phyloP scores from a whole-genome alignment of 2,329 filamentous ascomycete species.

The Fusarium sp. region DNA sequence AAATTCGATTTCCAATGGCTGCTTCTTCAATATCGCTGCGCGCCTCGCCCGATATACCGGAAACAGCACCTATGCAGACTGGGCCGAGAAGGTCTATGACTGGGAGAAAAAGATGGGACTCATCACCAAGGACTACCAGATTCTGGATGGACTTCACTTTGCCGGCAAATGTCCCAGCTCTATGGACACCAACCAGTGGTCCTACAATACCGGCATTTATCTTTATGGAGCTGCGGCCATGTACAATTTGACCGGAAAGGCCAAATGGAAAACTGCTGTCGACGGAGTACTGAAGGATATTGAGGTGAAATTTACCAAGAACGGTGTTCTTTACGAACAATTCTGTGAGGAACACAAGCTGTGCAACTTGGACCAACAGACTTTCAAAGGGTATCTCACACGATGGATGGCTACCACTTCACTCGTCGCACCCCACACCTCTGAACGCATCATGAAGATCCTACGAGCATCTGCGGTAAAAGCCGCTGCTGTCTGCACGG shows the following conservation, averaged over 20 bases:
- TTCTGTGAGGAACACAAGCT: slow-evolving; percentile 70
- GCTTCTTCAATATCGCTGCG: slow-evolving; percentile 76
- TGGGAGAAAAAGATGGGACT: slow-evolving; percentile 70
- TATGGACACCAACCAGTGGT: slow-evolving; percentile 72
- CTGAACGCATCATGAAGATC: slow-evolving; percentile 61
- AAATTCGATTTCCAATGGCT: slow-evolving; percentile 76
- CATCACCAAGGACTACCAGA: slow-evolving; percentile 64
- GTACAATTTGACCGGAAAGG: slow-evolving; percentile 67
- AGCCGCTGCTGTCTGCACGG: slow-evolving; percentile 65
- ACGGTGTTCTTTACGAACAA: slow-evolving; percentile 70
- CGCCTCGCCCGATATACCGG: slow-evolving; percentile 83
- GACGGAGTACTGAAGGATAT: slow-evolving; percentile 67
- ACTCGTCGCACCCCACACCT: slow-evolving; percentile 66
- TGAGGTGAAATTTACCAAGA: slow-evolving; percentile 64
- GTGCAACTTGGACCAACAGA: slow-evolving; percentile 78
- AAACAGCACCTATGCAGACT: slow-evolving; percentile 81
- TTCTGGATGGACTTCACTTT: slow-evolving; percentile 64
- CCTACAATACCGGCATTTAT: slow-evolving; percentile 76
- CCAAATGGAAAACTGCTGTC: slow-evolving; percentile 67
- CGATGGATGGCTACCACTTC: slow-evolving; percentile 72
- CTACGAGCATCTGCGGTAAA: slow-evolving; percentile 62
- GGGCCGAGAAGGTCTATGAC: slow-evolving; percentile 77
- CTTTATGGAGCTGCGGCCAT: slow-evolving; percentile 70
- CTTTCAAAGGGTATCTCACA: slow-evolving; percentile 81
- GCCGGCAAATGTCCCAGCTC: slow-evolving; percentile 56